A percentile compares a stretch with the other conserved stretches of the same genome.
These are phyloP conservation scores for Mycena maculata DNA, from an alignment of 768 basidiomycete genomes.

Conservation along the genomic window DNA sequence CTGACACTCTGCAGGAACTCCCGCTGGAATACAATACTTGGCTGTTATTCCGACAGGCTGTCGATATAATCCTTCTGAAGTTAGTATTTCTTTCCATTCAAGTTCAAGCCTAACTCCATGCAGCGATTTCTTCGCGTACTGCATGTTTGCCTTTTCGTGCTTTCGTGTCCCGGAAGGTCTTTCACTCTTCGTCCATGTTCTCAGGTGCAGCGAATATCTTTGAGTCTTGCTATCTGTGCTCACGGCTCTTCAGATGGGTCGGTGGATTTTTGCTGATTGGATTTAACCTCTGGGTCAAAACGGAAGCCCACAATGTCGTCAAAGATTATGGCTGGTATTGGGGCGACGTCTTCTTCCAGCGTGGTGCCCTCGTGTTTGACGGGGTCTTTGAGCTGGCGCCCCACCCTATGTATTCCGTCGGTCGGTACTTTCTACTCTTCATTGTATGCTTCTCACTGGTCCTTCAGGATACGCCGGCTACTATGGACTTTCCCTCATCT, in stretches of 20 bases:
- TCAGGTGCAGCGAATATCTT: constrained; percentile 62
- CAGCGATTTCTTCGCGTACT: constrained; percentile 95
- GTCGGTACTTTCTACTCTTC: constrained; percentile 46
- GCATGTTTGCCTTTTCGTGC: constrained; percentile 94
- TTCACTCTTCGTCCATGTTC: constrained; percentile 76
- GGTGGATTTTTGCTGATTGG: constrained; percentile 86
- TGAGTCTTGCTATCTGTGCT: background rate
- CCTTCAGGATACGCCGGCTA: constrained; percentile 91
- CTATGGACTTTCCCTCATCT: constrained; percentile 93
- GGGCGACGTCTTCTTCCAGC: constrained; percentile 94
- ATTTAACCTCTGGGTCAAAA: constrained; percentile 99
- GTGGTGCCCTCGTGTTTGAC: constrained; percentile 94
- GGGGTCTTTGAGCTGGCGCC: constrained; percentile 96
- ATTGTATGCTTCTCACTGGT: constrained; percentile 15
- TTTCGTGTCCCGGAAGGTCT: constrained; percentile 88
- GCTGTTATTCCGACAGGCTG: constrained; percentile 95
- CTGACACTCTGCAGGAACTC: constrained; percentile 66
- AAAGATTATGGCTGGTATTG: constrained; percentile 99
- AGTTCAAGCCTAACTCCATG: constrained; percentile 12
- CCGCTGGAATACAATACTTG: constrained; percentile 96
- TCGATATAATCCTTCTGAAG: constrained; percentile 97
- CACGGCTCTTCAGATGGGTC: constrained; percentile 72
- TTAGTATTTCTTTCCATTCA: constrained; percentile 51
- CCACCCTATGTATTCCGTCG: constrained; percentile 96
- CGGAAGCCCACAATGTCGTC: constrained; percentile 96